Evolutionary conservation across 2,329 filamentous ascomycete genomes (phyloP), one percentile per base, ranked within the genome.

Genomic region (Claviceps pusilla): DNA sequence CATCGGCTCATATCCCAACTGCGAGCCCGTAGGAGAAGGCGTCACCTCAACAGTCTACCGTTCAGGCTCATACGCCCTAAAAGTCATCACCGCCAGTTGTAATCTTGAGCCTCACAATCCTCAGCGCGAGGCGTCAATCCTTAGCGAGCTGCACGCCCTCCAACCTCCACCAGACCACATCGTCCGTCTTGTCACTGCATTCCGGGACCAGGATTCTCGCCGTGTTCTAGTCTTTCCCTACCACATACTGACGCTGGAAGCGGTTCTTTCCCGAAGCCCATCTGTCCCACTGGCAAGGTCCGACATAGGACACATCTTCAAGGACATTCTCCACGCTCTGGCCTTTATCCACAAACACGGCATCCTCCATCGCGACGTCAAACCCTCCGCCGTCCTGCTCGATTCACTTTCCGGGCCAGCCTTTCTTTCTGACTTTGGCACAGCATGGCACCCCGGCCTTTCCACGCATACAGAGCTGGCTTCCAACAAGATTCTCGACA

Each of bases 291-390:
- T 70, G 1, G 56, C 58, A 4, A 56, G 57, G 4, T 19, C 59
- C 14, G 65, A 67, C 7, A 58, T 73, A 14, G 64, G 65, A 24
- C 60, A 64, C 28, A 80, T 74, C 66, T 93, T 76, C 69, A 70
- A 56, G 11, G 83, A 90, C 60, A 64, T 93, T 7, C 86, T 96
- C 64, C 67, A 70, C 3, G 90, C 81, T 4, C 76, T 98, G 2
- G 71, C 71, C 2, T 77, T 86, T 61, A 73, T 96, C 2, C 93
- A 98, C 65, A 61, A 67, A 7, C 71, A 80, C 29, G 85, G 82
- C 7, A 89, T 98, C 55, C 85, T 98, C 54, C 93, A 98, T 66
- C 83, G 93, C 55, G 93, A 98, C 64, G 73, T 98, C 65, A 98
- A 98, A 64, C 93, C 93, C 0, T 89, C 89, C 0, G 95, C 95